A percentile compares a stretch with the other conserved stretches of the same genome.
Conservation (phyloP, 2,329 filamentous ascomycete genomes). For the Botrytis pseudocinerea region DNA sequence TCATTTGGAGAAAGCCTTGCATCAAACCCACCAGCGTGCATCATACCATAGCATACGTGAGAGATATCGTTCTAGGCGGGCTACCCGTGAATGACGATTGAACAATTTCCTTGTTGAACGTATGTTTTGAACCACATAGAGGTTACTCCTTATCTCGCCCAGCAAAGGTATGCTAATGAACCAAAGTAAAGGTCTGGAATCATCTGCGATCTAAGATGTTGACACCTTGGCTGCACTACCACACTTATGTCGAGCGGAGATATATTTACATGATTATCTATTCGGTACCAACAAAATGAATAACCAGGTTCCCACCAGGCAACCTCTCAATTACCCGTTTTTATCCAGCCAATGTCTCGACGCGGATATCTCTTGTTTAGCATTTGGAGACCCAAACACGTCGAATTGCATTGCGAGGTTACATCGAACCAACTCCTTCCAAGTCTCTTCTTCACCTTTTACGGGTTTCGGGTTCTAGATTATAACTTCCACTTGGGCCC, state of each 20-base stretch:
- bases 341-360: not conserved
- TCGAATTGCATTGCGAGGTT: not conserved
- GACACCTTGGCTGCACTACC: not conserved
- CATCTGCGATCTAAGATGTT: not conserved
- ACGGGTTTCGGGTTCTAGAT: not conserved
- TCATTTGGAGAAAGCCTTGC: constrained; percentile 2
- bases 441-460: not conserved
- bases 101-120: too few species aligned
- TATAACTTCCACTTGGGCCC: not conserved
- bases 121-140: too few species aligned
- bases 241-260: constrained; percentile 10
- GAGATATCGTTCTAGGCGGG: not conserved
- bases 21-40: not conserved
- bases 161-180: not conserved
- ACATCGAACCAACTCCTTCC: not conserved
- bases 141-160: not conserved
- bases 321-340: not conserved
- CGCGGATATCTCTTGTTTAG: not conserved
- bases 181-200: not conserved
- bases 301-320: not conserved
- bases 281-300: not conserved
- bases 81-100: not conserved
- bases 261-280: not conserved
- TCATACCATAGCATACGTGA: not conserved
- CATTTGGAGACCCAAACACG: not conserved